Conservation (phyloP, 352 stramenopile genomes). For the Elongisporangium undulatum region DNA sequence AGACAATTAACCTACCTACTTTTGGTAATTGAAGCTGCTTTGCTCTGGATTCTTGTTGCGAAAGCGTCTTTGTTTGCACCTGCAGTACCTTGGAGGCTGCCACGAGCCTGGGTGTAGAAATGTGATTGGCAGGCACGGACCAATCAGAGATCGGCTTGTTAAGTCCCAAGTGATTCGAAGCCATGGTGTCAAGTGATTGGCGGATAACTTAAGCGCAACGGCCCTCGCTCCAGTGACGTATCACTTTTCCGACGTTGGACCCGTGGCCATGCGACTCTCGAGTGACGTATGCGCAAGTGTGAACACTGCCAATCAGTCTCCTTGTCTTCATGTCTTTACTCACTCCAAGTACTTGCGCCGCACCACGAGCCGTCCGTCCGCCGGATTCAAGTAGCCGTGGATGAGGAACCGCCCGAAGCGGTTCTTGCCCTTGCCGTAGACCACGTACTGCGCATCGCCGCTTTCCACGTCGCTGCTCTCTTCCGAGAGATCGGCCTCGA, state of each 20-base stretch:
- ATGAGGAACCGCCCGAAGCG: constrained; percentile 67
- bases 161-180: constrained; percentile 6
- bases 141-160: neutral
- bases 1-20: neutral
- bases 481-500: constrained; percentile 15
- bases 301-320: neutral
- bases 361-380: constrained; percentile 37
- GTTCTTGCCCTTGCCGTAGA: constrained; percentile 69
- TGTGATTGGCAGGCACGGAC: constrained; percentile 1
- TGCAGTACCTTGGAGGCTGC: too few relatives aligned
- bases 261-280: neutral
- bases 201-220: neutral
- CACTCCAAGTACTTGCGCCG: constrained; percentile 58
- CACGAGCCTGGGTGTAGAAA: constrained; percentile 2
- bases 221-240: constrained; percentile 5
- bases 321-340: neutral
- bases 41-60: neutral
- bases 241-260: neutral
- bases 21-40: constrained; percentile 13
- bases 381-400: constrained; percentile 48
- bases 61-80: too few relatives aligned
- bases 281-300: constrained; percentile 3
- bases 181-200: constrained; percentile 9
- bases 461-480: constrained; percentile 16
- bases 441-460: constrained; percentile 31